phyloP scores from a whole-genome alignment of 352 stramenopile species.

The Globisporangium emineosum region DNA sequence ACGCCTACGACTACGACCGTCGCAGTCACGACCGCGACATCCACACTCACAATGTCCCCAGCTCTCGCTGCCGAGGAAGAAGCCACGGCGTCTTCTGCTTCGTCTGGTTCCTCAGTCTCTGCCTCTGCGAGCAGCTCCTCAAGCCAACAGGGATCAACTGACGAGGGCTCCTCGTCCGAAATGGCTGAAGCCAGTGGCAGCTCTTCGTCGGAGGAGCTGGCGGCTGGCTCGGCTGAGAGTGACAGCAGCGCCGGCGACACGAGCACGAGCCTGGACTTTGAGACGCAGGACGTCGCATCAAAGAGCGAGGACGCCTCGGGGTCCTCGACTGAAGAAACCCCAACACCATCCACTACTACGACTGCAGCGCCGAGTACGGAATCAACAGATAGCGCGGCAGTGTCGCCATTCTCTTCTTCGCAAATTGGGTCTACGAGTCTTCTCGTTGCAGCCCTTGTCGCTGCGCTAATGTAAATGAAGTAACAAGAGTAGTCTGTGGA shows the following conservation, averaged over 20 bases:
- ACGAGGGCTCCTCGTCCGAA: background rate
- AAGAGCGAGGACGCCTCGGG: constrained; percentile 9
- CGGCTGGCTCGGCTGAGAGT: background rate
- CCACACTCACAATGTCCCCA: constrained; percentile 14
- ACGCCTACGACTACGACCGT: constrained; percentile 11
- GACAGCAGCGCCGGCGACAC: constrained; percentile 1
- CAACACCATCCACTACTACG: background rate
- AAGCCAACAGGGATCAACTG: background rate
- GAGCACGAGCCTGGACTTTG: constrained; percentile 9
- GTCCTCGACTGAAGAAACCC: constrained; percentile 2
- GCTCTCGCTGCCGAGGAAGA: constrained; percentile 6
- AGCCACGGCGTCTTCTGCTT: background rate
- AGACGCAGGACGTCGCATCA: constrained; percentile 13
- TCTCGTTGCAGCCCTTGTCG: background rate
- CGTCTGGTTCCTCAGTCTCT: background rate
- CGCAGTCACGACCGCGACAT: constrained; percentile 5
- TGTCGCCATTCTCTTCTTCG: background rate
- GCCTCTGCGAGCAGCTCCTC: background rate
- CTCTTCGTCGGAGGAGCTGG: background rate
- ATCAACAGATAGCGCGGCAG: background rate
- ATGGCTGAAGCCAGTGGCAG: background rate
- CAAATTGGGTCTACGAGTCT: background rate
- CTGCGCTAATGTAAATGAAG: background rate
- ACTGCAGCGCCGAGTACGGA: background rate
- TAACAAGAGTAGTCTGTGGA: background rate